phyloP scores from a whole-genome alignment of 768 basidiomycete species.

The Mycena vulgaris region DNA sequence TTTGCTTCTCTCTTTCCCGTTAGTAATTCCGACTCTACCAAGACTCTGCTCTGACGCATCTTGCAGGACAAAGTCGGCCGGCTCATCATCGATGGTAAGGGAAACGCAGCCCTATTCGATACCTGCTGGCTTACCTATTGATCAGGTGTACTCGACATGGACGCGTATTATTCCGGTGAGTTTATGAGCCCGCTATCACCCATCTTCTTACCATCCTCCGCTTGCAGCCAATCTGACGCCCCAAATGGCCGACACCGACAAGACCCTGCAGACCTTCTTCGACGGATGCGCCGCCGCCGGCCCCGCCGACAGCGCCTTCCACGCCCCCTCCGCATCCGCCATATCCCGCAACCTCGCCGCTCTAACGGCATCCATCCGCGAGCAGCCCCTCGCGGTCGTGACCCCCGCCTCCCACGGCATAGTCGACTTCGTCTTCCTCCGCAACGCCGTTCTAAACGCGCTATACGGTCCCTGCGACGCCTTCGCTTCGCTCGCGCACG shows the following conservation, averaged over 20 bases:
- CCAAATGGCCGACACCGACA: conserved; percentile 42
- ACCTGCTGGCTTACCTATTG: too few species aligned
- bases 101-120: background rate
- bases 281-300: conserved; percentile 42
- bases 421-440: conserved; percentile 40
- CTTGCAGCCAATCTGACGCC: conserved; percentile 31
- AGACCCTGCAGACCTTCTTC: conserved; percentile 42
- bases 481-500: conserved; percentile 34
- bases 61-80: conserved; percentile 25
- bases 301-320: conserved; percentile 40
- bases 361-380: conserved; percentile 33
- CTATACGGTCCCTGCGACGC: conserved; percentile 42
- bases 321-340: conserved; percentile 34
- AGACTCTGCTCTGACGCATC: background rate
- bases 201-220: background rate
- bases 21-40: conserved; percentile 7
- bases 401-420: conserved; percentile 36
- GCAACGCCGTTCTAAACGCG: conserved; percentile 34
- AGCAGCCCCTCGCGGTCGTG: conserved; percentile 39
- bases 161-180: conserved; percentile 3
- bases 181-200: background rate
- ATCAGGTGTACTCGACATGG: conserved; percentile 12
- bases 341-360: conserved; percentile 38
- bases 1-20: conserved; percentile 55
- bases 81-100: conserved; percentile 10